A percentile compares a stretch with the other conserved stretches of the same genome.
Evolutionary conservation across 2,329 filamentous ascomycete genomes (phyloP).

Genomic region (Sphaerulina musiva): DNA sequence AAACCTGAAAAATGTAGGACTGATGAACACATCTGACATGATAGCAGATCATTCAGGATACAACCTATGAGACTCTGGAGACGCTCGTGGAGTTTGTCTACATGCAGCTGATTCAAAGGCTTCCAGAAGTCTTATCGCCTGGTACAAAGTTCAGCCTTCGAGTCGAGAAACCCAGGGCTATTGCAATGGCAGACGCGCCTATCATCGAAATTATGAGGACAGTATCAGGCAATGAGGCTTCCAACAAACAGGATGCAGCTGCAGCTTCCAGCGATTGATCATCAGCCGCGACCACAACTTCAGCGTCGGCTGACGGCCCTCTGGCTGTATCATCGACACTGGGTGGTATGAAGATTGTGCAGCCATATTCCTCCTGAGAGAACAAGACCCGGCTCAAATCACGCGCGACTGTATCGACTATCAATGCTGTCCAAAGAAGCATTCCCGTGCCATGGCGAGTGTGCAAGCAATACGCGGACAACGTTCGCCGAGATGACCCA

Average conservation of each 20-base stretch:
- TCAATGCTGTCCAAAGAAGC: too few species aligned
- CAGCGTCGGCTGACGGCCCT: neutral
- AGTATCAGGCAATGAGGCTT: constrained; percentile 4
- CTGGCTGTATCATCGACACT: neutral
- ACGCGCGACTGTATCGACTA: too few species aligned
- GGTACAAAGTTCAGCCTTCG: constrained; percentile 53
- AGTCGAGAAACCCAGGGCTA: constrained; percentile 67
- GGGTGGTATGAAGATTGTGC: constrained; percentile 9
- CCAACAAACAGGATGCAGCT: too few species aligned
- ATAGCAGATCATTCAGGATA: constrained; percentile 37
- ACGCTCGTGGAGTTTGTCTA: constrained; percentile 42
- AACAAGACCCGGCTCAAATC: too few species aligned
- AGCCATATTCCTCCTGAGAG: constrained; percentile 12
- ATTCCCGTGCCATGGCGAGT: too few species aligned
- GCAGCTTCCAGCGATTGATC: too few species aligned
- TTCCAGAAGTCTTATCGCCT: constrained; percentile 30
- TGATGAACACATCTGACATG: neutral
- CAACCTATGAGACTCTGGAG: constrained; percentile 45
- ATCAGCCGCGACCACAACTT: neutral
- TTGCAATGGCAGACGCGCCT: constrained; percentile 65
- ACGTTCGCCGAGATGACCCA: neutral
- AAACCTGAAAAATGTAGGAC: neutral
- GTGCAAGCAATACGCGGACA: neutral
- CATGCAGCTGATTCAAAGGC: constrained; percentile 32
- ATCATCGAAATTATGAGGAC: constrained; percentile 52